phyloP scores from a whole-genome alignment of 1,284 basidiomycete species.

The Cryptococcus deneoformans region DNA sequence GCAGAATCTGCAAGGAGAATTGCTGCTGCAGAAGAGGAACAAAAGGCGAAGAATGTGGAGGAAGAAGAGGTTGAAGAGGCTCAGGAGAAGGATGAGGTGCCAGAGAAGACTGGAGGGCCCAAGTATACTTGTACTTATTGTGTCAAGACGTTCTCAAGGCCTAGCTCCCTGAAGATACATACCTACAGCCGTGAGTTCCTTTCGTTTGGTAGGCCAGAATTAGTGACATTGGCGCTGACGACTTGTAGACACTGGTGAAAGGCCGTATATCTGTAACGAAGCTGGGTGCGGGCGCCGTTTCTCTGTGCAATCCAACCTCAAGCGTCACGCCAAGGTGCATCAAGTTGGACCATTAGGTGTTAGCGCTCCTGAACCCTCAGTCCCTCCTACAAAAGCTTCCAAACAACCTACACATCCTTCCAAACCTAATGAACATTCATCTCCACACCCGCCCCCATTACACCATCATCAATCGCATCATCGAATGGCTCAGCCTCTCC shows the following conservation, averaged over 20 bases:
- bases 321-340: conserved; percentile 46
- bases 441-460: neutral
- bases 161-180: conserved; percentile 43
- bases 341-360: conserved; percentile 18
- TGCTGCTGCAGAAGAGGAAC: conserved; percentile 31
- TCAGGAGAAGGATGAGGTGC: conserved; percentile 12
- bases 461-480: conserved; percentile 3
- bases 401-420: neutral
- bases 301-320: conserved; percentile 48
- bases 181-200: conserved; percentile 44
- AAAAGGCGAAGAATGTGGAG: conserved; percentile 6
- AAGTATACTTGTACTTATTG: conserved; percentile 45
- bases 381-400: neutral
- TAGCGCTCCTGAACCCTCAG: neutral
- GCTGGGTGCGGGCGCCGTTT: conserved; percentile 40
- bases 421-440: neutral
- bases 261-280: conserved; percentile 43
- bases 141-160: conserved; percentile 43
- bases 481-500: conserved; percentile 3
- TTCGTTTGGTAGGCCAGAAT: neutral
- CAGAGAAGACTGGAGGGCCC: conserved; percentile 24
- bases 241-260: conserved; percentile 42
- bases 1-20: conserved; percentile 36
- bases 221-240: neutral
- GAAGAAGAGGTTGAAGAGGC: conserved; percentile 6